Conservation (phyloP, 805 yeast genomes). For the Candida peoriensis region DNA sequence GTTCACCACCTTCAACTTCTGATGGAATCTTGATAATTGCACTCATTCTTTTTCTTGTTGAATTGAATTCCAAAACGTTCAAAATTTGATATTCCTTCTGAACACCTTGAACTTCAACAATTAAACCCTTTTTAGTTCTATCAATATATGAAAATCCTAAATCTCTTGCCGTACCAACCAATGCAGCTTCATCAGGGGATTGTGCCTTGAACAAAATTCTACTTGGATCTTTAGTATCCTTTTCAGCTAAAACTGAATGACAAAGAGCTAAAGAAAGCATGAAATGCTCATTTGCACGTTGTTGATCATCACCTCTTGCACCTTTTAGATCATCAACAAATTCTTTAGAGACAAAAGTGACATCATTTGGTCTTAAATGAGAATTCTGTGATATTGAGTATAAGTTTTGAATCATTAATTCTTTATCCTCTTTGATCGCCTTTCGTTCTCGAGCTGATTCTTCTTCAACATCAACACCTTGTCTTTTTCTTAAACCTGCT, state of each 20-base stretch:
- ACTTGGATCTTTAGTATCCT: slow-evolving; percentile 53
- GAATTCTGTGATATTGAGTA: slow-evolving; percentile 33
- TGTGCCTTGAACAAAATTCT: slow-evolving; percentile 64
- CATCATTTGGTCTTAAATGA: slow-evolving; percentile 48
- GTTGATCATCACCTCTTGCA: slow-evolving; percentile 44
- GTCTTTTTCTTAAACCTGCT: slow-evolving; percentile 70
- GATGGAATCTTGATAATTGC: slow-evolving; percentile 68
- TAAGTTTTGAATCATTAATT: slow-evolving; percentile 49
- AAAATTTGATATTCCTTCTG: slow-evolving; percentile 66
- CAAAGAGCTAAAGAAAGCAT: slow-evolving; percentile 74
- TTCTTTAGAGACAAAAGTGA: slow-evolving; percentile 65
- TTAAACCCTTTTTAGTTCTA: slow-evolving; percentile 62
- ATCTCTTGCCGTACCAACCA: slow-evolving; percentile 77
- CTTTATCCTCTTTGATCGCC: slow-evolving; percentile 52
- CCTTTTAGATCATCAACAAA: slow-evolving; percentile 61
- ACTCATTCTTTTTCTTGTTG: slow-evolving; percentile 86
- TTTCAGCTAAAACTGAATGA: slow-evolving; percentile 72
- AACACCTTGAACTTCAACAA: slow-evolving; percentile 65
- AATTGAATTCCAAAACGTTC: slow-evolving; percentile 71
- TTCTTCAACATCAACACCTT: slow-evolving; percentile 64
- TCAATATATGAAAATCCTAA: slow-evolving; percentile 65
- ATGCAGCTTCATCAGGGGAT: slow-evolving; percentile 84
- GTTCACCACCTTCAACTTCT: slow-evolving; percentile 37
- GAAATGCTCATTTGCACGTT: slow-evolving; percentile 61
- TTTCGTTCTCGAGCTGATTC: slow-evolving; percentile 49